phyloP scores from a whole-genome alignment of 441 rosid genomes.

The Populus tomentosa region DNA sequence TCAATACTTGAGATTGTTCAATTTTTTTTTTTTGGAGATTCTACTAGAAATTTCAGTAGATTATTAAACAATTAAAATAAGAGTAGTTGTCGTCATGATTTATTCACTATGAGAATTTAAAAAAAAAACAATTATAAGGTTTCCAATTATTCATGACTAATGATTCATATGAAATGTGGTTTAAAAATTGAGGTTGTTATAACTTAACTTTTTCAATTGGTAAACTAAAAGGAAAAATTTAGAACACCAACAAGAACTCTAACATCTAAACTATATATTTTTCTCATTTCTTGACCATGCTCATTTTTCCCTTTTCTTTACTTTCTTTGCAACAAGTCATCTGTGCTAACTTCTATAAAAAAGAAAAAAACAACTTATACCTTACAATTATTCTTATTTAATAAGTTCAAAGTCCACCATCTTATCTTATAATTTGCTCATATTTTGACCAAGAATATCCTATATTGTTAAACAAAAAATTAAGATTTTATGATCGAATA shows the following conservation, averaged over 20 bases:
- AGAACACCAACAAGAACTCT: conserved; percentile 33
- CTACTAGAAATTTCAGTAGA: too few relatives aligned
- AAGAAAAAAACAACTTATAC: neutral
- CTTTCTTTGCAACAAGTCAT: neutral
- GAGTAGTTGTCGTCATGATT: too few relatives aligned
- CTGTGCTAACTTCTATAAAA: neutral
- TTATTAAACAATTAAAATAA: too few relatives aligned
- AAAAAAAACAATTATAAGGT: too few relatives aligned
- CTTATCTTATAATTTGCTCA: conserved; percentile 8
- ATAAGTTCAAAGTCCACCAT: neutral
- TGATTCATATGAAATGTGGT: too few relatives aligned
- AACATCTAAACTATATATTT: conserved; percentile 1
- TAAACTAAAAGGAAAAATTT: conserved; percentile 20
- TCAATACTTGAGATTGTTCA: too few relatives aligned
- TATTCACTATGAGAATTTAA: too few relatives aligned
- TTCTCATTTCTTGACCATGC: neutral
- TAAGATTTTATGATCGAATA: conserved; percentile 32
- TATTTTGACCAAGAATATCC: conserved; percentile 39
- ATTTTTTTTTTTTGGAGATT: too few relatives aligned
- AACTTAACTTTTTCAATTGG: neutral
- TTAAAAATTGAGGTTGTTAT: conserved; percentile 1
- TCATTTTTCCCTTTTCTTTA: neutral
- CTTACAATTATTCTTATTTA: neutral
- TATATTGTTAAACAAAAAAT: conserved; percentile 34
- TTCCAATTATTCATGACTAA: too few relatives aligned